phyloP scores from a whole-genome alignment of 1,139 yeast genomes.

The Yamadazyma diospyri region DNA sequence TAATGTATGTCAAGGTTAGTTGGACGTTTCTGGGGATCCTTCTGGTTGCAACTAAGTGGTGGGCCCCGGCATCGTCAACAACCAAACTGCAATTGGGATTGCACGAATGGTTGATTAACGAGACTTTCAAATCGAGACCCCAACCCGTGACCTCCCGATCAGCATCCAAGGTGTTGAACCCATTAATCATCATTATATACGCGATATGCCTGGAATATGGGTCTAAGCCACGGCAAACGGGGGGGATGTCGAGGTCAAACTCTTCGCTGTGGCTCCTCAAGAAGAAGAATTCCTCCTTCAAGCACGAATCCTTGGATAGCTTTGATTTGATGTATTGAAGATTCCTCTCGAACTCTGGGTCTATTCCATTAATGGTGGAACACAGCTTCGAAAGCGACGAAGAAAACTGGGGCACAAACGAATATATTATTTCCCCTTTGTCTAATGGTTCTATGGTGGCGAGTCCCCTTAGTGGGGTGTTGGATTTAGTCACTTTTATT shows the following conservation, averaged over 20 bases:
- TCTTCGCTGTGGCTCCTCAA: constrained; percentile 3
- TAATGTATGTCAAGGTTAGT: constrained; percentile 27
- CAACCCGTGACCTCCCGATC: constrained; percentile 25
- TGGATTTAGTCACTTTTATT: not conserved
- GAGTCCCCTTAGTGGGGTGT: not conserved
- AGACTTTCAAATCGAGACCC: constrained; percentile 32
- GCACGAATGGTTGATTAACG: constrained; percentile 31
- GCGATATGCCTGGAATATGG: constrained; percentile 3
- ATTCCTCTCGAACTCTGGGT: constrained; percentile 2
- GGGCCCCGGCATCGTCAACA: constrained; percentile 15
- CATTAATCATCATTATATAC: constrained; percentile 23
- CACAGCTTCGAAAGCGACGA: not conserved
- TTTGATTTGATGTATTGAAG: not conserved
- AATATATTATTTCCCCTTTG: not conserved
- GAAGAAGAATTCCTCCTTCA: constrained; percentile 1
- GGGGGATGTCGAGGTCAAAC: constrained; percentile 1
- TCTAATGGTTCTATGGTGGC: not conserved
- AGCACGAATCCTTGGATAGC: not conserved
- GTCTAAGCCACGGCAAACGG: not conserved
- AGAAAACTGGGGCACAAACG: constrained; percentile 1
- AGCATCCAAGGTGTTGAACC: constrained; percentile 16
- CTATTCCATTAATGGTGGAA: no score
- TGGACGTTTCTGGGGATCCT: constrained; percentile 22
- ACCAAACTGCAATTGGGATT: constrained; percentile 22
- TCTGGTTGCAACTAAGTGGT: constrained; percentile 18